phyloP scores from a whole-genome alignment of 768 basidiomycete genomes.

The Kwoniella pini region DNA sequence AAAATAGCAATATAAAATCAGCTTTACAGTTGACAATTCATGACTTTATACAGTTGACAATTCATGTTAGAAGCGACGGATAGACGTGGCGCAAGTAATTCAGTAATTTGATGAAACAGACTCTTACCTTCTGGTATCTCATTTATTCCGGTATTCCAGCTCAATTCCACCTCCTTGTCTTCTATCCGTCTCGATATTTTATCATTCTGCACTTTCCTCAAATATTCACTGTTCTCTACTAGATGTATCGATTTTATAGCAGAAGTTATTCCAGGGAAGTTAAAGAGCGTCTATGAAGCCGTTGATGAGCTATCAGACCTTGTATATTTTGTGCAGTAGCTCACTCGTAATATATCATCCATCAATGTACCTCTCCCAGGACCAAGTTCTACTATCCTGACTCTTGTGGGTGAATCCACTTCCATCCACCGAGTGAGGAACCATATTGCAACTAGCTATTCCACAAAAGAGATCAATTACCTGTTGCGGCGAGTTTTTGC shows the following conservation, averaged over 20 bases:
- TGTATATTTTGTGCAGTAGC: constrained; percentile 37
- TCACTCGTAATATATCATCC: constrained; percentile 80
- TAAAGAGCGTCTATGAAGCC: constrained; percentile 40
- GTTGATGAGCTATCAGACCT: too few relatives aligned
- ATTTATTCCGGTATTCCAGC: constrained; percentile 75
- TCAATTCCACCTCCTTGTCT: constrained; percentile 51
- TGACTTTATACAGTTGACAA: too few relatives aligned
- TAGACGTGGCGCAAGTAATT: too few relatives aligned
- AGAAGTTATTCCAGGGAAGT: constrained; percentile 37
- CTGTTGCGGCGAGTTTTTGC: too few relatives aligned
- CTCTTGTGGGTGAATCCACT: constrained; percentile 58
- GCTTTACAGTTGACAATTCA: neutral
- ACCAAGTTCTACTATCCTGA: constrained; percentile 85
- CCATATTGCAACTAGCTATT: constrained; percentile 87
- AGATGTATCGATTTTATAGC: constrained; percentile 64
- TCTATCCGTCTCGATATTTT: constrained; percentile 56
- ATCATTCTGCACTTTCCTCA: constrained; percentile 66
- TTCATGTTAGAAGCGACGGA: too few relatives aligned
- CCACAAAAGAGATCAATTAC: too few relatives aligned
- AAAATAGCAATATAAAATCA: neutral
- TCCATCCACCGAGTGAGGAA: constrained; percentile 72
- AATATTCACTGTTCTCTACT: constrained; percentile 73
- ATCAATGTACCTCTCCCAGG: constrained; percentile 92
- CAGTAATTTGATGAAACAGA: too few relatives aligned
- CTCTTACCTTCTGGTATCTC: constrained; percentile 62